Evolutionary conservation across 169 alveolate genomes (phyloP).

Genomic region (Eimeria acervulina): DNA sequence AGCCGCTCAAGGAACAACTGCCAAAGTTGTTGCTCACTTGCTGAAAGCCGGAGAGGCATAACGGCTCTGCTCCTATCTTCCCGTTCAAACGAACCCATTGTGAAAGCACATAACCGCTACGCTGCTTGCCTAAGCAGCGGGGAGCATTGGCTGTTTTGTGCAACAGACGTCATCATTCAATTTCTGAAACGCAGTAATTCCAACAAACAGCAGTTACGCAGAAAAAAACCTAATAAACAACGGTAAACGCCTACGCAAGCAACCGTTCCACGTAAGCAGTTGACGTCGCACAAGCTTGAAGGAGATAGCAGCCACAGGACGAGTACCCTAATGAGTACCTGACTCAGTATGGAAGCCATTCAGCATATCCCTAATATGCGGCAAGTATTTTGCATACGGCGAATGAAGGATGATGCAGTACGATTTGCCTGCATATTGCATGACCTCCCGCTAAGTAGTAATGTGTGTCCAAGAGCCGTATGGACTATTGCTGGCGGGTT

Average conservation of each 20-base stretch:
- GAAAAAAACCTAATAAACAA: too few species aligned
- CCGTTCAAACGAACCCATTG: neutral
- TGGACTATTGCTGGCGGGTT: neutral
- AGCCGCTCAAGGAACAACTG: neutral
- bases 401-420: neutral
- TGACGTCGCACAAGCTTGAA: neutral
- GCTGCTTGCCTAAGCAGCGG: neutral
- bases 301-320: neutral
- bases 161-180: neutral
- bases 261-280: neutral
- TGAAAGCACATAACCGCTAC: neutral
- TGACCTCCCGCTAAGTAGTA: neutral
- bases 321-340: neutral
- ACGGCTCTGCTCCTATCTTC: neutral
- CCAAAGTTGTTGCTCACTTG: neutral
- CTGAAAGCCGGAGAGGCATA: neutral
- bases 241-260: neutral
- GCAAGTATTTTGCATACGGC: neutral
- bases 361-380: neutral
- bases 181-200: neutral
- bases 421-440: neutral
- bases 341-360: neutral
- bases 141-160: neutral
- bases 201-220: neutral
- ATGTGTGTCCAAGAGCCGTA: neutral